Base-by-base conservation (phyloP, 2,329 filamentous ascomycete genomes). In the Paecilomyces sp. region DNA sequence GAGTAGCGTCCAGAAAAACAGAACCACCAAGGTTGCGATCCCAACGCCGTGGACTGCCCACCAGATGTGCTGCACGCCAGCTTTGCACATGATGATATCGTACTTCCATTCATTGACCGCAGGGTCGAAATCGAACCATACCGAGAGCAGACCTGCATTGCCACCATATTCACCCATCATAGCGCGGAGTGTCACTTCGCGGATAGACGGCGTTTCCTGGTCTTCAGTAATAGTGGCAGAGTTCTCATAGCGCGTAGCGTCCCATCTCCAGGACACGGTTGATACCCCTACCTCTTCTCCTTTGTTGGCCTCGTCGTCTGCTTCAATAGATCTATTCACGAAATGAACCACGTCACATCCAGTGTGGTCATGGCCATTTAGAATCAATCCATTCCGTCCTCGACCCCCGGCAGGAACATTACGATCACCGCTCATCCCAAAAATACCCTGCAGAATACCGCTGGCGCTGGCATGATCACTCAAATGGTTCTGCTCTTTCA, bases 151-250 rank as follows among this genome's bases (percentile, higher is more conserved):
- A 0, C 92, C 94, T 0, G 92, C 91, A 71, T 97, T 94, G 22
- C 94, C 94, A n/a, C 86, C 88, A 74, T 89, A 99, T 59, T 90
- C 90, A 59, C 94, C 94, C 94, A 99, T 99, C 92, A 99, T 97
- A 74, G 91, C 96, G 61, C 92, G 87, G 1, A 99, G 89, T 0
- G 94, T 99, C 64, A 97, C 86, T 76, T 99, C 94, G 30, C 93
- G 82, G 5, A 97, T 79, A 69, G 24, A 87, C 62, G 61, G 72
- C 1, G 61, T 62, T 9, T 63, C 31, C 1, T 59, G 11, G 53
- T 55, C 51, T 47, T 56, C 57, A n/a, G 52, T 34, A 18, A 52
- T 41, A 4, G 56, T 28, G 12, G 36, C 56, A 22, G 24, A 15
- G 0, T 50, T 34, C 30, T 47, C 58, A 54, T 72, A 77, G 18